These are phyloP conservation scores for Achaetomiella virescens DNA, from an alignment of 495 filamentous ascomycete species.

Conservation along the genomic window DNA sequence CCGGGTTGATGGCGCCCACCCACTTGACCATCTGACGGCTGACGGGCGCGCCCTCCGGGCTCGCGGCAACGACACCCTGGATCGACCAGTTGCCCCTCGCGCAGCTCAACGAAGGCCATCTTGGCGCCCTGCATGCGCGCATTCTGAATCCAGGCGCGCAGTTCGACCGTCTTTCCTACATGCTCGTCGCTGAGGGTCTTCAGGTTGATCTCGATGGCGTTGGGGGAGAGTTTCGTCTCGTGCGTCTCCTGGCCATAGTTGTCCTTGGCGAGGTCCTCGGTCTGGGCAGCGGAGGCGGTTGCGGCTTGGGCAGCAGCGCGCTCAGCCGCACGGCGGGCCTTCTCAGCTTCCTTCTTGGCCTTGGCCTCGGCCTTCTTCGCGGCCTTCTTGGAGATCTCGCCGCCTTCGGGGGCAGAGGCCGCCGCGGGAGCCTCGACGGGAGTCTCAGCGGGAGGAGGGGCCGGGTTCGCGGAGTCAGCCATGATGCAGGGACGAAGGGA, in stretches of 20 bases:
- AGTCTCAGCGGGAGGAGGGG: slow-evolving; percentile 19
- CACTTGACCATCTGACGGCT: slow-evolving; percentile 92
- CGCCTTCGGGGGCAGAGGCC: slow-evolving; percentile 17
- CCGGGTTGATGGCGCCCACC: slow-evolving; percentile 66
- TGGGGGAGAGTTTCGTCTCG: slow-evolving; percentile 25
- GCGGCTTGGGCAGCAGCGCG: slow-evolving; percentile 36
- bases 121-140: slow-evolving; percentile 82
- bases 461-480: slow-evolving; percentile 18
- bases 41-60: slow-evolving; percentile 46
- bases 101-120: slow-evolving; percentile 84
- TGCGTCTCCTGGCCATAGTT: slow-evolving; percentile 54
- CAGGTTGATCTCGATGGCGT: slow-evolving; percentile 42
- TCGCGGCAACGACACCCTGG: slow-evolving; percentile 64
- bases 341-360: slow-evolving; percentile 48
- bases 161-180: slow-evolving; percentile 67
- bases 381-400: slow-evolving; percentile 46
- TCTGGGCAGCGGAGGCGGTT: slow-evolving; percentile 46
- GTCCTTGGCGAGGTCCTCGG: slow-evolving; percentile 63
- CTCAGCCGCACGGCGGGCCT: slow-evolving; percentile 48
- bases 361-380: slow-evolving; percentile 52
- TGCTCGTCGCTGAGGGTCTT: slow-evolving; percentile 50
- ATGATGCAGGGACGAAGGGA: slow-evolving; percentile 3
- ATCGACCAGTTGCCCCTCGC: slow-evolving; percentile 72
- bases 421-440: slow-evolving; percentile 16
- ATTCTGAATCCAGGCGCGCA: slow-evolving; percentile 84